Evolutionary conservation across 495 filamentous ascomycete genomes (phyloP).

Genomic region (Penicillium salamii): DNA sequence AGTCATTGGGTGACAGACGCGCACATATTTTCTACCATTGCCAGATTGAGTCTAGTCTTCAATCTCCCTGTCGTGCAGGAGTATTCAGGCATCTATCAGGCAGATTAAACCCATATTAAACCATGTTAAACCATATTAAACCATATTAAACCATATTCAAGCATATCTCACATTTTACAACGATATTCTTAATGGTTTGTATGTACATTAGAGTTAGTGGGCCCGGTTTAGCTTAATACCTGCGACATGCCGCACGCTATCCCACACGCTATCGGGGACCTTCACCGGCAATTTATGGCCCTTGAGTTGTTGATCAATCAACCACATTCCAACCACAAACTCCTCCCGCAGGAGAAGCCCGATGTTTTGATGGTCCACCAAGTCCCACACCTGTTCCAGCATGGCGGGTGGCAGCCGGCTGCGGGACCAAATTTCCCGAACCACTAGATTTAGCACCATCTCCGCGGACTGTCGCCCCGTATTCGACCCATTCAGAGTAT

Average conservation of each 20-base stretch:
- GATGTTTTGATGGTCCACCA: slow-evolving; percentile 65
- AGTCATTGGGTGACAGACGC: not conserved
- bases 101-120: too few species aligned
- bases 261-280: slow-evolving; percentile 84
- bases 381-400: slow-evolving; percentile 78
- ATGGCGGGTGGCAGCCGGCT: slow-evolving; percentile 65
- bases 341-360: slow-evolving; percentile 70
- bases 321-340: slow-evolving; percentile 95
- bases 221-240: slow-evolving; percentile 34
- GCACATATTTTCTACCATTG: not conserved
- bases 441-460: slow-evolving; percentile 73
- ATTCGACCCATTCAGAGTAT: slow-evolving; percentile 1
- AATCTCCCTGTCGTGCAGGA: not conserved
- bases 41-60: not conserved
- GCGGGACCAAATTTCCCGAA: slow-evolving; percentile 81
- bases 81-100: too few species aligned
- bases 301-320: slow-evolving; percentile 85
- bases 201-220: not conserved
- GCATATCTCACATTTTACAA: too few species aligned
- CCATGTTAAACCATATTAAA: too few species aligned
- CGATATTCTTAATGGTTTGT: too few species aligned
- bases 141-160: too few species aligned
- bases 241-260: slow-evolving; percentile 63
- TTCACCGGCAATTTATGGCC: slow-evolving; percentile 81
- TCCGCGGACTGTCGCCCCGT: slow-evolving; percentile 33